Conservation (phyloP, 345 rosid species). For the Cardiospermum halicacabum region DNA sequence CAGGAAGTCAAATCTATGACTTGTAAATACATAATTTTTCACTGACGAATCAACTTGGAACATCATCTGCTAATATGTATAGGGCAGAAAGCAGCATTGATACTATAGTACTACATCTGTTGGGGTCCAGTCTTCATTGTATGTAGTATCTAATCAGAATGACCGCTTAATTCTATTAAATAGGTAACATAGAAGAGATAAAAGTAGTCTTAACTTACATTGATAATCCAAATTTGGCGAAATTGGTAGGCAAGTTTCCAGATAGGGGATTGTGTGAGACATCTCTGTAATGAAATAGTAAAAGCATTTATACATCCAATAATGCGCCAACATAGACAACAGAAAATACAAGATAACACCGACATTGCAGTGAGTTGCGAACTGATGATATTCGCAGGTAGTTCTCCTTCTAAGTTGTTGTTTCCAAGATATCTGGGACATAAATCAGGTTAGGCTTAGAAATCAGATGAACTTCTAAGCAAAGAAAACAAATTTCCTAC, state of each 20-base stretch:
- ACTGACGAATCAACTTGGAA: too few relatives aligned
- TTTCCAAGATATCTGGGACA: constrained; percentile 44
- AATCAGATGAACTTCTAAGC: constrained; percentile 6
- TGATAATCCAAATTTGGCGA: constrained; percentile 28
- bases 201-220: constrained; percentile 32
- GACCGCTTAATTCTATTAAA: too few relatives aligned
- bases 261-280: constrained; percentile 53
- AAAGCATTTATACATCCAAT: not conserved
- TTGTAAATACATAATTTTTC: too few relatives aligned
- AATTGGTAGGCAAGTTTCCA: constrained; percentile 36
- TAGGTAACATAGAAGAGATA: not conserved
- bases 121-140: too few relatives aligned
- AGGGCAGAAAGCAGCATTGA: too few relatives aligned
- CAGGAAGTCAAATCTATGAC: not conserved
- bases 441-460: not conserved
- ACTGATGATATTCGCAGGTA: constrained; percentile 34
- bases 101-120: too few relatives aligned
- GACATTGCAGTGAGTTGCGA: constrained; percentile 39
- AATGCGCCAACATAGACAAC: not conserved
- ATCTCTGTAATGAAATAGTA: constrained; percentile 31
- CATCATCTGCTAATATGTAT: too few relatives aligned
- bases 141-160: too few relatives aligned
- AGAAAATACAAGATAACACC: constrained; percentile 13
- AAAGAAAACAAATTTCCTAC: not conserved
- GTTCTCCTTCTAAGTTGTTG: constrained; percentile 43